Base-by-base conservation (phyloP, 2,329 filamentous ascomycete species). In the Diatrype stigma region DNA sequence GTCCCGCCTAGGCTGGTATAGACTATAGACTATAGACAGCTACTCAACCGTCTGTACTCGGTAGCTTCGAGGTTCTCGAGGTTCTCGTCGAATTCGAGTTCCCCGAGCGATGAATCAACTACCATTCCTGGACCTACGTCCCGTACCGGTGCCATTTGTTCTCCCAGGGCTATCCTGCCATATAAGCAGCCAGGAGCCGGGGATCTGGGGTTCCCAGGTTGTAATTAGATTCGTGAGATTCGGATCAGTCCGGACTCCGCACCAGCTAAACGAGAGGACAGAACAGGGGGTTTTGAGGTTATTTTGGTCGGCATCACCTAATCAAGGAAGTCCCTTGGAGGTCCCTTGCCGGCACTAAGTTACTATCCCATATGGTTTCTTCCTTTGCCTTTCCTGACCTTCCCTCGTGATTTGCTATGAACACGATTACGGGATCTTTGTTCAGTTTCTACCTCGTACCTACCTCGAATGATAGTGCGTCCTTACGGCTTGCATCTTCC, bases 181-280 rank as follows among this genome's bases (percentile, higher is more conserved):
- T 28, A 44, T 44, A 30, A 6, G 40, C 40, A 28, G 40, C 40
- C 40, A 44, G 2, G 21, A 12, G 7, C 16, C 40, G 40, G 22
- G 40, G 40, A 44, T 44, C 40, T 44, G 22, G 40, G 40, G 16
- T 28, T 19, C 12, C 6, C 11, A 6, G 34, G 12, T 14, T 19
- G 37, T 26, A 28, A 23, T 44, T 19, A 23, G 40, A 44, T 44
- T 44, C 40, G 40, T 44, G 40, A 23, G 40, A 44, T 44, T 44
- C 40, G 40, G 40, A 44, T 44, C 40, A 44, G 40, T 23, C 40
- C 40, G 40, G 22, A 44, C 40, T 44, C 40, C 40, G 40, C 40
- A 44, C 2, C 10, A 42, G 40, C 40, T 42, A 42, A 26, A n/a
- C 21, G 40, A 42, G 22, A 37, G 14, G 12, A 37, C 40, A 42